Evolutionary conservation across 371 early-diverging fungal genomes (phyloP), one percentile per base, ranked within the genome.

Genomic region (Mucor velutinosus): DNA sequence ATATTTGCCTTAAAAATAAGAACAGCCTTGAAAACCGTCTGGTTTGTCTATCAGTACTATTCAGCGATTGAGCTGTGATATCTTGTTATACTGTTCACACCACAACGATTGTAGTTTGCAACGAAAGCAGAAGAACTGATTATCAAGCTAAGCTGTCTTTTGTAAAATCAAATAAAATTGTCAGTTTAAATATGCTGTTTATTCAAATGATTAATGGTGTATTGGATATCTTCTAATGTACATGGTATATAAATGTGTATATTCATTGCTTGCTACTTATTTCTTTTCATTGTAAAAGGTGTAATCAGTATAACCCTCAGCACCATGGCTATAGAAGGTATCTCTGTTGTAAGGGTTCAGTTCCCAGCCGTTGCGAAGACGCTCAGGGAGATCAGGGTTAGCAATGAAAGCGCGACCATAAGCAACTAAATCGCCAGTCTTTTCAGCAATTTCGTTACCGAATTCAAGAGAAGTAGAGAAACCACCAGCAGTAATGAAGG

Each of bases 341-440:
- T 14, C 30, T 43, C 72, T 69, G 25, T 72, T 37, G 21, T 75
- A 75, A 5, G 25, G 37, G 58, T 69, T 75, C 5, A 72, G 51
- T 17, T 62, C 32, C 6, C 53, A 58, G 2, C 19, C 58, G 1
- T 62, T 45, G 23, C n/a, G 15, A 43, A 80, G 60, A 12, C 80
- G 66, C 25, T 67, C 32, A 8, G 62, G 67, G 58, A 77, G 66
- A 65, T 80, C 80, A 29, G 78, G 80, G 11, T 80, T 80, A 39
- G 80, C 70, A 60, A 80, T 74, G 25, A 72, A 80, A 7, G 71
- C 29, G 17, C 80, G 74, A 17, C 80, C 78, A 55, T 77, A 66
- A 1, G 76, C 80, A 39, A 77, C 62, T 15, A 74, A 58, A 56
- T 77, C 69, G 3, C 67, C 76, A 1, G 70, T 66, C n/a, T 64